Conservation (phyloP, 805 yeast genomes). For the Lipomyces yamanashiensis region DNA sequence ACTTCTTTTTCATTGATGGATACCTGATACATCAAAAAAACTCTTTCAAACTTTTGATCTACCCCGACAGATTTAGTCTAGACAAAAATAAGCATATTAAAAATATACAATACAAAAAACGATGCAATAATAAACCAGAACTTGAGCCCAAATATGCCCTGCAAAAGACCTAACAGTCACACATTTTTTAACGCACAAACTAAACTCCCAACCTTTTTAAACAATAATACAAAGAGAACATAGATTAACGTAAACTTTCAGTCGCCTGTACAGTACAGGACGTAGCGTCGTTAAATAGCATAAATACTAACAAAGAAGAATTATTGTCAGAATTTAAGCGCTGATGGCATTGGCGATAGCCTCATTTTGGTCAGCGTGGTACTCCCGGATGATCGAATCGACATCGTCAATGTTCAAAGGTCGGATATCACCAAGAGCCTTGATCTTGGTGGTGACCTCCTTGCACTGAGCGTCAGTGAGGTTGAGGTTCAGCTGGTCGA, state of each 20-base stretch:
- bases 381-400: constrained; percentile 93
- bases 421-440: constrained; percentile 92
- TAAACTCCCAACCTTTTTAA: constrained; percentile 26
- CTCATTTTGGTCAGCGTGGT: constrained; percentile 61
- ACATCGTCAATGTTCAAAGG: constrained; percentile 95
- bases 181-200: background rate
- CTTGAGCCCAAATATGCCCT: constrained; percentile 9
- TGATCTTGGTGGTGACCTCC: constrained; percentile 92
- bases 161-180: constrained; percentile 6
- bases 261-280: background rate
- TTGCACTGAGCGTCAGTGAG: constrained; percentile 91
- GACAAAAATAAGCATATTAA: background rate
- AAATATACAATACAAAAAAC: constrained; percentile 1
- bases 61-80: constrained; percentile 2
- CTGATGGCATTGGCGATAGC: constrained; percentile 27
- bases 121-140: constrained; percentile 8
- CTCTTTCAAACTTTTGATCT: constrained; percentile 6
- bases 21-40: constrained; percentile 5
- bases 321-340: constrained; percentile 15
- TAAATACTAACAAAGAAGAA: background rate
- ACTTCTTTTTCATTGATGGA: constrained; percentile 4
- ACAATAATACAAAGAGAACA: constrained; percentile 8
- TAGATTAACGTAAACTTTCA: background rate
- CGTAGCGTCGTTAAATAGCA: background rate
- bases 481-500: constrained; percentile 90